Evolutionary conservation across 352 stramenopile species (phyloP).

Genomic region (Pythium phragmitis): DNA sequence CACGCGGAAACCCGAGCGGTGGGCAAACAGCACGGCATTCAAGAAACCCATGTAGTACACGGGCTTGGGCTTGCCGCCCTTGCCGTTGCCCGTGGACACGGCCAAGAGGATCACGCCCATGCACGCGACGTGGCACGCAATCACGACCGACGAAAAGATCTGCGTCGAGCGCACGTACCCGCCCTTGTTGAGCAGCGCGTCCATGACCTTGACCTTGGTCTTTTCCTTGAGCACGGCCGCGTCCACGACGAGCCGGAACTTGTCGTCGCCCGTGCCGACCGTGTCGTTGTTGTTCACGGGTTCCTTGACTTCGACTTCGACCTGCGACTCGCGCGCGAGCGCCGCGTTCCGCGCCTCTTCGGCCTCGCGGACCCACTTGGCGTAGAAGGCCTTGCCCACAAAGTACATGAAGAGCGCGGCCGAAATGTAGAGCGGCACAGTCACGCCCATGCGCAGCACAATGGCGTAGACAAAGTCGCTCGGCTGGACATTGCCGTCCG

Average conservation of each 20-base stretch:
- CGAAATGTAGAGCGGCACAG: slow-evolving; percentile 68
- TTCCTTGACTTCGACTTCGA: slow-evolving; percentile 33
- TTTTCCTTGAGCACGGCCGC: slow-evolving; percentile 44
- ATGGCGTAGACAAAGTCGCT: slow-evolving; percentile 59
- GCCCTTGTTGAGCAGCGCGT: slow-evolving; percentile 68
- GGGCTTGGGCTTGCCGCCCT: slow-evolving; percentile 56
- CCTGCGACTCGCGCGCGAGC: slow-evolving; percentile 36
- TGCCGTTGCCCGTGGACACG: slow-evolving; percentile 42
- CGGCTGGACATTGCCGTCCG: slow-evolving; percentile 46
- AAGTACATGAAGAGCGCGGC: slow-evolving; percentile 79
- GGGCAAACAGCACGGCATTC: slow-evolving; percentile 75
- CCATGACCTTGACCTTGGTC: slow-evolving; percentile 49
- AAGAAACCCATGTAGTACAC: slow-evolving; percentile 86
- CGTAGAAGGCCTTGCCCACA: slow-evolving; percentile 69
- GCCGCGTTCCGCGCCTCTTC: slow-evolving; percentile 63
- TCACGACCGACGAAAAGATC: slow-evolving; percentile 70
- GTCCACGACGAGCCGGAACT: slow-evolving; percentile 51
- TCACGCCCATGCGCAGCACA: slow-evolving; percentile 66
- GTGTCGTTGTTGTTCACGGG: slow-evolving; percentile 20
- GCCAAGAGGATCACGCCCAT: slow-evolving; percentile 73
- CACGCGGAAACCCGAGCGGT: slow-evolving; percentile 76
- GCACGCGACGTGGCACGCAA: slow-evolving; percentile 63
- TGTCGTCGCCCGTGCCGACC: slow-evolving; percentile 16
- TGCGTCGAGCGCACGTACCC: slow-evolving; percentile 81
- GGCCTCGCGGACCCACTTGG: slow-evolving; percentile 63